These are phyloP conservation scores for Vitis cinerea DNA, from an alignment of 164 flowering plant species.

Conservation along the genomic window DNA sequence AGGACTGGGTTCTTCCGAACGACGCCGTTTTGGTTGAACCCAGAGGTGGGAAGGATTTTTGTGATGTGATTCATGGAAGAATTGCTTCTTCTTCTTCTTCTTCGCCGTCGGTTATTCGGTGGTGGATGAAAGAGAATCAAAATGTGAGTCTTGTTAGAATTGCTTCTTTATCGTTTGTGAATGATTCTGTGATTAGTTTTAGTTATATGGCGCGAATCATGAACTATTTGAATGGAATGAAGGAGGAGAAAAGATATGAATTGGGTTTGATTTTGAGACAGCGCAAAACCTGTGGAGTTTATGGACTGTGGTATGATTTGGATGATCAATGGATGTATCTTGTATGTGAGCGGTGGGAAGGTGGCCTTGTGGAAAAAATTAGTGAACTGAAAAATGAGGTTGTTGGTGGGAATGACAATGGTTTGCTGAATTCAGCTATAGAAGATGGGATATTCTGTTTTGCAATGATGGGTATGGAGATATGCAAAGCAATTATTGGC, in stretches of 20 bases:
- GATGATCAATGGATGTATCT: slow-evolving; percentile 50
- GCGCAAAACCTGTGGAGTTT: slow-evolving; percentile 35
- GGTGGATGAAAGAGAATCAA: slow-evolving; percentile 18
- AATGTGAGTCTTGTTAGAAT: slow-evolving; percentile 51
- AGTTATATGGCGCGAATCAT: slow-evolving; percentile 45
- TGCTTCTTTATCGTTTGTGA: slow-evolving; percentile 15
- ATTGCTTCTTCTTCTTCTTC: slow-evolving; percentile 5
- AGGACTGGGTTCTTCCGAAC: slow-evolving; percentile 50
- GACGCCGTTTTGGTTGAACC: slow-evolving; percentile 36
- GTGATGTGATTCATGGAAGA: slow-evolving; percentile 7
- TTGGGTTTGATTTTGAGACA: slow-evolving; percentile 40
- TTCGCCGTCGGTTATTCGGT: not conserved
- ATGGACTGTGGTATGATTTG: slow-evolving; percentile 74
- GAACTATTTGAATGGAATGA: slow-evolving; percentile 49
- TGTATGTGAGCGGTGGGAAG: slow-evolving; percentile 45
- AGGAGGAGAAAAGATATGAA: slow-evolving; percentile 39
- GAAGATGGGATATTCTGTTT: slow-evolving; percentile 28
- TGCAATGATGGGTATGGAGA: slow-evolving; percentile 51
- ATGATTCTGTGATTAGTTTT: slow-evolving; percentile 32
- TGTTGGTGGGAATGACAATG: slow-evolving; percentile 9
- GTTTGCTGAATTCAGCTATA: slow-evolving; percentile 1
- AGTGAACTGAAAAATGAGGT: slow-evolving; percentile 12
- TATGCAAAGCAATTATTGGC: slow-evolving; percentile 58
- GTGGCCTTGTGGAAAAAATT: slow-evolving; percentile 20
- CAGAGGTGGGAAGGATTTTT: slow-evolving; percentile 6